Evolutionary conservation across 2,329 filamentous ascomycete species (phyloP).

Genomic region (Sclerotiophoma versabilis): DNA sequence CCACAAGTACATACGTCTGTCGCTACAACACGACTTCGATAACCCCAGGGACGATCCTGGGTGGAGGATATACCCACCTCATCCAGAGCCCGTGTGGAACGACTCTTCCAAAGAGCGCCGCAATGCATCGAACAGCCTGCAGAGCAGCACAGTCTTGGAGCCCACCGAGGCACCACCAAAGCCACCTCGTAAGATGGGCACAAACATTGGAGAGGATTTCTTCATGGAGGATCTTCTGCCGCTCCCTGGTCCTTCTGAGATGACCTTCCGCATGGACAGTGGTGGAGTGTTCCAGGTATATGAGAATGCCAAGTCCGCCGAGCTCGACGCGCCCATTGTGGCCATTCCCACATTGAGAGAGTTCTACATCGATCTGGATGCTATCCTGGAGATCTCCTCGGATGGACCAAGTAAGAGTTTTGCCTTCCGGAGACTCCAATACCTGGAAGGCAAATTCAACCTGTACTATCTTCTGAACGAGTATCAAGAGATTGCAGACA

Average conservation of each 20-base stretch:
- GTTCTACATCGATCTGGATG: constrained; percentile 93
- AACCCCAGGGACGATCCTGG: constrained; percentile 85
- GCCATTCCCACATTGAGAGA: constrained; percentile 91
- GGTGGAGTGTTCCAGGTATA: constrained; percentile 94
- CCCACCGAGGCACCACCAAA: constrained; percentile 45
- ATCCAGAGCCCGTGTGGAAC: constrained; percentile 89
- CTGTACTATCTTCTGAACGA: constrained; percentile 92
- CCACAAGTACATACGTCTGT: constrained; percentile 86
- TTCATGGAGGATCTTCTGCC: constrained; percentile 79
- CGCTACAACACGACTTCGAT: constrained; percentile 79
- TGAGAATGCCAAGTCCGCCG: constrained; percentile 68
- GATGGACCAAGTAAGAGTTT: constrained; percentile 98
- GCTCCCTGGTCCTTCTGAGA: constrained; percentile 72
- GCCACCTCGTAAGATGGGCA: constrained; percentile 79
- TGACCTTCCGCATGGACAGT: constrained; percentile 80
- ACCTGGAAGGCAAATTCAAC: constrained; percentile 96
- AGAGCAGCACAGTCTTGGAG: constrained; percentile 47
- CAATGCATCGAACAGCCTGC: constrained; percentile 48
- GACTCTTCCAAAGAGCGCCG: constrained; percentile 60
- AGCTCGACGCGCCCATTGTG: constrained; percentile 73
- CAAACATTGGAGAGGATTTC: constrained; percentile 93
- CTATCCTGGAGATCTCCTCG: constrained; percentile 85
- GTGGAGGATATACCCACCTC: constrained; percentile 91
- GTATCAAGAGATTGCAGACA: constrained; percentile 97
- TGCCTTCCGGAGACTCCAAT: constrained; percentile 91